Percentiles rank a stretch among this genome's conserved stretches.
Evolutionary conservation across 78 protist genomes (phyloP).

Genomic region (Paulinella micropora): DNA sequence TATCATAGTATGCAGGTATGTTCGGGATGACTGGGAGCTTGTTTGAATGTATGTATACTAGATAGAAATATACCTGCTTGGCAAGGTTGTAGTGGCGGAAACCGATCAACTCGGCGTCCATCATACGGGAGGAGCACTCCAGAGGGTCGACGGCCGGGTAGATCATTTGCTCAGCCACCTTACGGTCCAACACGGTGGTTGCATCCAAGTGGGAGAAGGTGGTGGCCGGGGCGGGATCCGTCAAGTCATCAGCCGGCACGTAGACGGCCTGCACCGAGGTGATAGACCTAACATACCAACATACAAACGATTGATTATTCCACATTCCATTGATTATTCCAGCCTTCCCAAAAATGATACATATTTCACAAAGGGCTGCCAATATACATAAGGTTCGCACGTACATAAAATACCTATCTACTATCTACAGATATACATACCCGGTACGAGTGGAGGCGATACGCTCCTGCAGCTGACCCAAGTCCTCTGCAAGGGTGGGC

Average conservation of each 20-base stretch:
- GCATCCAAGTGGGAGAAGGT: constrained; percentile 97
- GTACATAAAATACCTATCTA: no score
- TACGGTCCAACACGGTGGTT: constrained; percentile 92
- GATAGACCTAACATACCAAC: no score
- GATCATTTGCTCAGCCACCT: constrained; percentile 90
- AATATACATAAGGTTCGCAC: no score
- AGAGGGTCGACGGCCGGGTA: constrained; percentile 98
- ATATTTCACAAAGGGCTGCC: no score
- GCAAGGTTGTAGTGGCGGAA: constrained; percentile 53
- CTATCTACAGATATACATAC: no score
- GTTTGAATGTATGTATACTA: background rate
- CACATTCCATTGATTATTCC: no score
- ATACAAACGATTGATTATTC: no score
- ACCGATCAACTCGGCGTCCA: constrained; percentile 84
- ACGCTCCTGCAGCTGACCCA: constrained; percentile 96
- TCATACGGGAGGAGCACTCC: constrained; percentile 88
- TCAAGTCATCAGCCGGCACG: constrained; percentile 98
- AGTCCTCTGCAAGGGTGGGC: constrained; percentile 93
- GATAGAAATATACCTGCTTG: no score
- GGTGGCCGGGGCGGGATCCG: constrained; percentile 99
- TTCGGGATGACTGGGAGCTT: background rate
- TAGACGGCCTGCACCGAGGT: constrained; percentile 98
- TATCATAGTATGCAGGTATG: background rate
- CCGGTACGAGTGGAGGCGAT: constrained; percentile 91
- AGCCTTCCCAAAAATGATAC: no score